Evolutionary conservation across 192 early-diverging fungal species (phyloP).

Genomic region (Coemansia sp.): DNA sequence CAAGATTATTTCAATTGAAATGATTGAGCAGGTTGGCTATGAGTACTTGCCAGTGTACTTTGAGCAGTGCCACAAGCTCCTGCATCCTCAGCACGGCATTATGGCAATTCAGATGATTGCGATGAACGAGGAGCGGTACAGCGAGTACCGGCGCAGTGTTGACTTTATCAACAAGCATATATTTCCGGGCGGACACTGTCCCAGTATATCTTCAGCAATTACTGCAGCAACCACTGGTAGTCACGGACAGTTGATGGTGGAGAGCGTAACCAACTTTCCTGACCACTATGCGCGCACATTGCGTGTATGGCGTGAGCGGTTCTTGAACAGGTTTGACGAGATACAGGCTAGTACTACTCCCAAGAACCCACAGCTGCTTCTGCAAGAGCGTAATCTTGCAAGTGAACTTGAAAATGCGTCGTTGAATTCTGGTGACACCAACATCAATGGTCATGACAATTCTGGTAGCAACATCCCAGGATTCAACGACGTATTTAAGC

Average conservation of each 20-base stretch:
- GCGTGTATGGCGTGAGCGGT: conserved; percentile 66
- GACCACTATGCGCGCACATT: conserved; percentile 70
- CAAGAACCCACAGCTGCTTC: conserved; percentile 25
- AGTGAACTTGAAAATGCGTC: neutral
- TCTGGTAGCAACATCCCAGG: neutral
- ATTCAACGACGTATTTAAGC: conserved; percentile 60
- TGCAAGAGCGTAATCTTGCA: conserved; percentile 12
- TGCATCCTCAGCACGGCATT: conserved; percentile 59
- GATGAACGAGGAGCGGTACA: conserved; percentile 68
- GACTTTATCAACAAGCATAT: conserved; percentile 79
- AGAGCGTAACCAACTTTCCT: conserved; percentile 63
- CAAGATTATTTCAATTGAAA: conserved; percentile 69
- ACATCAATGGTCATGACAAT: neutral
- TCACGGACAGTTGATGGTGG: conserved; percentile 58
- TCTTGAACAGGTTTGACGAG: conserved; percentile 58
- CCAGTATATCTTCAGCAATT: conserved; percentile 60
- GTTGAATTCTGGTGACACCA: neutral
- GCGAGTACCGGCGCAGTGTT: conserved; percentile 55
- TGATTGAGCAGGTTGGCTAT: conserved; percentile 74
- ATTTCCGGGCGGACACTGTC: conserved; percentile 74
- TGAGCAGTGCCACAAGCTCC: conserved; percentile 56
- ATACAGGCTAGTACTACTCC: conserved; percentile 21
- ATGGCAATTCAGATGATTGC: conserved; percentile 67
- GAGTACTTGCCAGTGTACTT: conserved; percentile 69
- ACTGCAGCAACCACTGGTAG: conserved; percentile 57